These are phyloP conservation scores for Calophaca sinica DNA, from an alignment of 306 rosid species.

Conservation along the genomic window DNA sequence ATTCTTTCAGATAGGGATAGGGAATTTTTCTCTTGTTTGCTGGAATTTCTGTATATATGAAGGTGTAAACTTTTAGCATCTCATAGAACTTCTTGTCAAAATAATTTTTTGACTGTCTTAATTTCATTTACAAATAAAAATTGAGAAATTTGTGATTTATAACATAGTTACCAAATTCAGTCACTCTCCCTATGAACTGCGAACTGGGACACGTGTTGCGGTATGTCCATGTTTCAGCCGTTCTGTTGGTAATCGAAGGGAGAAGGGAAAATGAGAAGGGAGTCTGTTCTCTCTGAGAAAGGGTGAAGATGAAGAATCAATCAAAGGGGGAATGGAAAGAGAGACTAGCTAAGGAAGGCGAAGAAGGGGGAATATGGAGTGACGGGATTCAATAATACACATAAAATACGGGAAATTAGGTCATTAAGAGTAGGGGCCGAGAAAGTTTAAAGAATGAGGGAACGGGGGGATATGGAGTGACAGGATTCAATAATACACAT, in stretches of 20 bases:
- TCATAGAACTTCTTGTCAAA: slow-evolving; percentile 3
- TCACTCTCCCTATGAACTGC: neutral
- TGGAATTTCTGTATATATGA: neutral
- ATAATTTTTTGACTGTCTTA: neutral
- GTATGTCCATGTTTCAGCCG: too few relatives aligned
- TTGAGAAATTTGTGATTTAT: neutral
- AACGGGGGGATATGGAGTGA: neutral
- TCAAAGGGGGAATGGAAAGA: neutral
- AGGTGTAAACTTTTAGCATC: neutral
- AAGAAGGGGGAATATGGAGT: neutral
- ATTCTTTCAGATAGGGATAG: slow-evolving; percentile 3
- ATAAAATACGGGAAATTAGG: neutral
- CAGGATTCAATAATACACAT: neutral
- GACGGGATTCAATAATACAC: neutral
- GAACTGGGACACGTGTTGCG: neutral
- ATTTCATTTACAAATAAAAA: neutral
- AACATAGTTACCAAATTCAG: neutral
- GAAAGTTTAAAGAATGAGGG: neutral
- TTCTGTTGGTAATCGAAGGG: too few relatives aligned
- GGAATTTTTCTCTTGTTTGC: neutral
- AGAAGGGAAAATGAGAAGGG: too few relatives aligned
- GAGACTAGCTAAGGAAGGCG: neutral
- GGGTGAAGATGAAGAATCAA: too few relatives aligned
- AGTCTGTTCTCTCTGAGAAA: too few relatives aligned
- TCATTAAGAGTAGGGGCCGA: neutral